Conservation (phyloP, 371 early-diverging fungal genomes). For the Cokeromyces recurvatus region DNA sequence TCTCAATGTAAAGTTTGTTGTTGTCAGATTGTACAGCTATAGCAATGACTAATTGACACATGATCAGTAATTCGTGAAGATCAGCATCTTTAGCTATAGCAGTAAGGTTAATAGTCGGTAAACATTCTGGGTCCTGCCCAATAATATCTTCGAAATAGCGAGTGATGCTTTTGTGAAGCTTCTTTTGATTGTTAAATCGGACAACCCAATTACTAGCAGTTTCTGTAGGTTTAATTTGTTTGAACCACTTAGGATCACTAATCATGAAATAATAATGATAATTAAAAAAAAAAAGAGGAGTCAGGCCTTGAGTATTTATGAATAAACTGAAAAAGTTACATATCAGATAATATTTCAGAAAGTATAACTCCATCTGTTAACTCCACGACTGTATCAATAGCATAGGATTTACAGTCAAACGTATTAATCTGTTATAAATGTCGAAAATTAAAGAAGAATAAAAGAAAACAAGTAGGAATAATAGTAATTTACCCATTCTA, state of each 20-base stretch:
- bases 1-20: conserved; percentile 78
- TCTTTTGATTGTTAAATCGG: conserved; percentile 87
- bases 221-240: conserved; percentile 57
- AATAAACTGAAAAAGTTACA: no score
- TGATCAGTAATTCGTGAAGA: conserved; percentile 62
- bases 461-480: not conserved
- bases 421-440: conserved; percentile 64
- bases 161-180: conserved; percentile 77
- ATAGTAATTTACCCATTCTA: conserved; percentile 48
- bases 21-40: conserved; percentile 86
- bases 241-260: conserved; percentile 91
- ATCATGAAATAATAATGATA: not conserved
- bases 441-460: no score
- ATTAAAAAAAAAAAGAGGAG: conserved; percentile 8
- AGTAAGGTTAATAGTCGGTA: conserved; percentile 65
- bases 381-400: conserved; percentile 65
- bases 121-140: conserved; percentile 52
- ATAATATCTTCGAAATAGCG: conserved; percentile 88
- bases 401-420: conserved; percentile 60
- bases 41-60: conserved; percentile 79
- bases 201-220: conserved; percentile 86
- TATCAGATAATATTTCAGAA: conserved; percentile 74
- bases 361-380: conserved; percentile 78
- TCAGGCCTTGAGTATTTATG: no score
- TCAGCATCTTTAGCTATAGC: conserved; percentile 83